Evolutionary conservation across 371 early-diverging fungal genomes (phyloP), one percentile per base, ranked within the genome.

Genomic region (Cokeromyces recurvatus): DNA sequence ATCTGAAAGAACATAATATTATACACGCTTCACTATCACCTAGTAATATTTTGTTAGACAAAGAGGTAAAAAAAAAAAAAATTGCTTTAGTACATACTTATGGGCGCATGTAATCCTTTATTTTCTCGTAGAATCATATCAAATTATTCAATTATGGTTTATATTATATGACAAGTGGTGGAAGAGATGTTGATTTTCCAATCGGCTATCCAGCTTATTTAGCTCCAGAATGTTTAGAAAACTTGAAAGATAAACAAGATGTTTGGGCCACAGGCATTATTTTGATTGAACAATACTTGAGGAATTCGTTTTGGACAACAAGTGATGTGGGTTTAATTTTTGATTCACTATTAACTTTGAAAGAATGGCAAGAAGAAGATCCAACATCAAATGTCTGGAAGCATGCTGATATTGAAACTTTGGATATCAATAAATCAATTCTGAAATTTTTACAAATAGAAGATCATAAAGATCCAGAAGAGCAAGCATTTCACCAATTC

Each of bases 81-180:
- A n/a, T n/a, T n/a, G n/a, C n/a, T n/a, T n/a, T n/a, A n/a, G n/a
- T n/a, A n/a, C n/a, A n/a, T n/a, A n/a, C n/a, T n/a, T n/a, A n/a
- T n/a, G n/a, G n/a, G n/a, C n/a, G n/a, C n/a, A n/a, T n/a, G n/a
- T n/a, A n/a, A n/a, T n/a, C n/a, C n/a, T n/a, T n/a, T n/a, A n/a
- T n/a, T n/a, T n/a, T n/a, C n/a, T 8, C 11, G 11, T 58, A 78
- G 67, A 69, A 67, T 9, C 56, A 58, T 17, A 52, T 81, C 23
- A 84, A 83, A 49, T 49, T 86, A 12, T 73, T 68, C 24, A 75
- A 81, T 25, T 82, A 77, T 61, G 86, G 86, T 19, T 62, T 86
- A 15, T 70, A 66, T 47, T 71, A 78, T 40, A 81, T 86, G 79
- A 86, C 86, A 4, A 61, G 69, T 11, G 60, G 66, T 19, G 81